Evolutionary conservation across 2,329 filamentous ascomycete genomes (phyloP).

Genomic region (Graphilbum ipis-grandicollis): DNA sequence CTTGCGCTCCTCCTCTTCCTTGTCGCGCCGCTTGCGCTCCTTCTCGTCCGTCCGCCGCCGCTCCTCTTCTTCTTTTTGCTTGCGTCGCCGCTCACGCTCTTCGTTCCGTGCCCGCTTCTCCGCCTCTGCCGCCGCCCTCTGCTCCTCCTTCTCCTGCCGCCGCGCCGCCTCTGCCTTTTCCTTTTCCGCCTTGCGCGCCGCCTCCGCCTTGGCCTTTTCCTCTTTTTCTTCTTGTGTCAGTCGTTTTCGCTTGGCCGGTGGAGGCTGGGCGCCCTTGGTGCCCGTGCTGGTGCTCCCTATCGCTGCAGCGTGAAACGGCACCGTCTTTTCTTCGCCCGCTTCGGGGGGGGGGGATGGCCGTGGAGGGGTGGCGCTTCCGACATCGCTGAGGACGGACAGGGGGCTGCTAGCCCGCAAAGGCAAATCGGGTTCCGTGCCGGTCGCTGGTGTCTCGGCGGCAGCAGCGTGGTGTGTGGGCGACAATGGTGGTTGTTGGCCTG

Average conservation of each 20-base stretch:
- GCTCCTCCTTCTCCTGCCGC: slow-evolving; percentile 14
- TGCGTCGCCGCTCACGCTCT: slow-evolving; percentile 16
- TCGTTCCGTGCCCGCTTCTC: slow-evolving; percentile 14
- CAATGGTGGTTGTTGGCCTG: too few species aligned
- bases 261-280: background rate
- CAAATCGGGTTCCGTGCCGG: background rate
- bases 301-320: too few species aligned
- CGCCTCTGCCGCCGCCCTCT: slow-evolving; percentile 21
- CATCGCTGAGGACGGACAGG: slow-evolving; percentile 22
- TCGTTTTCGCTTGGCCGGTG: slow-evolving; percentile 29
- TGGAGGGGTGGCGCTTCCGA: slow-evolving; percentile 22
- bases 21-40: slow-evolving; percentile 29
- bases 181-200: slow-evolving; percentile 14
- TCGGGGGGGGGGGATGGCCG: slow-evolving; percentile 19
- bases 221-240: slow-evolving; percentile 23
- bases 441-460: background rate
- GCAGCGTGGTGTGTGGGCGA: slow-evolving; percentile 5
- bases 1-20: slow-evolving; percentile 31
- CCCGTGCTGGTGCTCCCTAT: background rate
- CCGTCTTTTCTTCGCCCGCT: too few species aligned
- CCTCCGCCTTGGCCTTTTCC: slow-evolving; percentile 20
- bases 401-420: too few species aligned
- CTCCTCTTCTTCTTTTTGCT: slow-evolving; percentile 21
- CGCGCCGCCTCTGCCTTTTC: slow-evolving; percentile 16
- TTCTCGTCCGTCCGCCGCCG: slow-evolving; percentile 18